Percentiles rank a stretch among this genome's conserved stretches.
Evolutionary conservation across 768 basidiomycete genomes (phyloP).

Genomic region (Podaxis sp.): DNA sequence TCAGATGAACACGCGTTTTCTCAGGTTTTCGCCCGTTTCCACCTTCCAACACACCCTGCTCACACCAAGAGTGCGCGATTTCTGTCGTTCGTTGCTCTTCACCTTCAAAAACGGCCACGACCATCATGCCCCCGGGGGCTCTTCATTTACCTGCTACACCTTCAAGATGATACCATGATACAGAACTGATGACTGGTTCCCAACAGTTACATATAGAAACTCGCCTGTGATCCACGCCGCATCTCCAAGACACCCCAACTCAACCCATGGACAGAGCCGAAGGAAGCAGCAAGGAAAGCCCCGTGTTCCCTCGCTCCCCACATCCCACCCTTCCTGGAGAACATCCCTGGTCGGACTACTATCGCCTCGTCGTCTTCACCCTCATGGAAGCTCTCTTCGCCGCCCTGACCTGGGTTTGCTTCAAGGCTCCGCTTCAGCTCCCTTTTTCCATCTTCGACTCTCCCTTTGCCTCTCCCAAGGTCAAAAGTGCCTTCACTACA

Average conservation of each 20-base stretch:
- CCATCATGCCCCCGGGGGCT: too few species aligned
- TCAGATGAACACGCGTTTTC: too few species aligned
- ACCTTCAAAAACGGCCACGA: too few species aligned
- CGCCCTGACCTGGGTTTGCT: background rate
- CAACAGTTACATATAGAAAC: background rate
- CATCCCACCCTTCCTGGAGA: background rate
- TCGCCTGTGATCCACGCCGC: background rate
- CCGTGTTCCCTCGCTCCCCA: too few species aligned
- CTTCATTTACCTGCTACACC: too few species aligned
- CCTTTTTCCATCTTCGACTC: background rate
- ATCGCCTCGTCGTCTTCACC: background rate
- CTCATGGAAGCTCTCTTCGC: background rate
- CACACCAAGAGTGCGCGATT: too few species aligned
- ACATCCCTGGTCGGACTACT: background rate
- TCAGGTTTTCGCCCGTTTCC: too few species aligned
- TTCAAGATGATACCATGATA: background rate
- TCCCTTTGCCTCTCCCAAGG: background rate
- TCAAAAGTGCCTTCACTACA: background rate
- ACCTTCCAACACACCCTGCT: too few species aligned
- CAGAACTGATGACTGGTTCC: background rate
- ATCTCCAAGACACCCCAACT: too few species aligned
- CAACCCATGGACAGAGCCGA: background rate
- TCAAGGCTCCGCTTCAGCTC: background rate
- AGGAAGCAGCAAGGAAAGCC: background rate
- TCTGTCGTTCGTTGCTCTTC: too few species aligned